A percentile compares a stretch with the other conserved stretches of the same genome.
phyloP scores from a whole-genome alignment of 2,329 filamentous ascomycete genomes.

The Teratosphaeria epicoccoides region DNA sequence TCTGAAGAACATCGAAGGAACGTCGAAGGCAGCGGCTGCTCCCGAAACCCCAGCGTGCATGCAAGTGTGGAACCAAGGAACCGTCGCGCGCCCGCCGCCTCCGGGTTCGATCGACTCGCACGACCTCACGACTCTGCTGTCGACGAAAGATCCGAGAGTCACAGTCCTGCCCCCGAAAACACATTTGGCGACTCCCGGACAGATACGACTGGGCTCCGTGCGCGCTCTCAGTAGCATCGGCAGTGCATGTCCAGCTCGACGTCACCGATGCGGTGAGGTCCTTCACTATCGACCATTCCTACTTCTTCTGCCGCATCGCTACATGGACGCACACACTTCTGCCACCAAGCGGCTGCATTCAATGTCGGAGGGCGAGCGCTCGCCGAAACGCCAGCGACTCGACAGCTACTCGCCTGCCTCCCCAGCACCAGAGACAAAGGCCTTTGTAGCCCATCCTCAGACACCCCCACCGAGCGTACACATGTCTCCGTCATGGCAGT shows the following conservation, averaged over 20 bases:
- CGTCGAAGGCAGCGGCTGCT: too few relatives aligned
- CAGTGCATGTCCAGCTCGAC: neutral
- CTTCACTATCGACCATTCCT: neutral
- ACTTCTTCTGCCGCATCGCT: conserved; percentile 3
- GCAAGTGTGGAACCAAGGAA: too few relatives aligned
- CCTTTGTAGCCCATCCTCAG: conserved; percentile 31
- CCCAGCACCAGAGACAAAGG: conserved; percentile 34
- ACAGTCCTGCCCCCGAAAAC: too few relatives aligned
- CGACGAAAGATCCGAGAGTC: too few relatives aligned
- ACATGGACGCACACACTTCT: neutral
- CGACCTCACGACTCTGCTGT: too few relatives aligned
- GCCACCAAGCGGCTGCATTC: conserved; percentile 2
- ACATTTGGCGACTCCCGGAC: too few relatives aligned
- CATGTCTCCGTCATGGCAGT: conserved; percentile 36
- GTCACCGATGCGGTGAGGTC: neutral
- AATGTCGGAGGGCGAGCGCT: conserved; percentile 25
- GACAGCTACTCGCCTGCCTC: conserved; percentile 36
- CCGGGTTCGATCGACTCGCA: too few relatives aligned
- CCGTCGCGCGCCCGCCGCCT: too few relatives aligned
- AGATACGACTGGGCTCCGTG: too few relatives aligned
- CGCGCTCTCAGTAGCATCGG: neutral
- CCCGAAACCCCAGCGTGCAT: too few relatives aligned
- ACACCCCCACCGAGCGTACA: conserved; percentile 40
- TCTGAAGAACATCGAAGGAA: too few relatives aligned
- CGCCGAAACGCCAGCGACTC: conserved; percentile 27